phyloP scores from a whole-genome alignment of 2,329 filamentous ascomycete genomes.

The Phaeosphaeriaceae sp. region DNA sequence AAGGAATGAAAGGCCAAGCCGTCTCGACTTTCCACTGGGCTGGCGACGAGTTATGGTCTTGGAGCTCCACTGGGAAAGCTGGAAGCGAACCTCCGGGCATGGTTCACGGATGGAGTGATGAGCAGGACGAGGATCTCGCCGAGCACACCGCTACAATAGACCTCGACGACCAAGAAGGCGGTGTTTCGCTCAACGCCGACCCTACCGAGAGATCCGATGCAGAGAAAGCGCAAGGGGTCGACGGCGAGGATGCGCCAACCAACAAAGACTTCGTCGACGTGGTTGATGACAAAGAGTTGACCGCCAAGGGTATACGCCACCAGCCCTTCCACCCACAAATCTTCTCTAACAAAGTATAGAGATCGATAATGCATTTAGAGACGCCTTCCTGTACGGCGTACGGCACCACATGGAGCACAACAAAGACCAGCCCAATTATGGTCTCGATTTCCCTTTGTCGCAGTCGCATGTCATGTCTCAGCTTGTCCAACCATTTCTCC shows the following conservation, averaged over 20 bases:
- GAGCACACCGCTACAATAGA: conserved; percentile 52
- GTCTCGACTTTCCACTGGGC: conserved; percentile 73
- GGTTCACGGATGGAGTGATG: conserved; percentile 60
- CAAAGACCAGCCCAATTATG: conserved; percentile 59
- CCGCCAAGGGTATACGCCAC: conserved; percentile 60
- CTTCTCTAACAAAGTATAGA: conserved; percentile 53
- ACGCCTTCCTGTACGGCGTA: conserved; percentile 70
- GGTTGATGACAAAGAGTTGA: conserved; percentile 60
- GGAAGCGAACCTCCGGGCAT: conserved; percentile 62
- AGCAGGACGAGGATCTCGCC: conserved; percentile 43
- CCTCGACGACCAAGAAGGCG: conserved; percentile 57
- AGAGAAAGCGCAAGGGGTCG: conserved; percentile 41
- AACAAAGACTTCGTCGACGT: conserved; percentile 44
- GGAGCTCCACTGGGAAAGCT: conserved; percentile 63
- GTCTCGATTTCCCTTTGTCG: conserved; percentile 68
- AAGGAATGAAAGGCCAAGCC: conserved; percentile 70
- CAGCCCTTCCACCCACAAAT: neutral
- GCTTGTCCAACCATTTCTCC: conserved; percentile 72
- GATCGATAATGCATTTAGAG: conserved; percentile 70
- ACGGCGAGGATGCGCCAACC: conserved; percentile 44
- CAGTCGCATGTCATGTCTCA: conserved; percentile 70
- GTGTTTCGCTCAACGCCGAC: conserved; percentile 50
- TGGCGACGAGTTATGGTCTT: conserved; percentile 74
- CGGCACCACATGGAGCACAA: conserved; percentile 67
- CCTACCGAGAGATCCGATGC: conserved; percentile 40